Base-by-base conservation (phyloP, 306 rosid genomes). In the Chamaecrista fasciculata region DNA sequence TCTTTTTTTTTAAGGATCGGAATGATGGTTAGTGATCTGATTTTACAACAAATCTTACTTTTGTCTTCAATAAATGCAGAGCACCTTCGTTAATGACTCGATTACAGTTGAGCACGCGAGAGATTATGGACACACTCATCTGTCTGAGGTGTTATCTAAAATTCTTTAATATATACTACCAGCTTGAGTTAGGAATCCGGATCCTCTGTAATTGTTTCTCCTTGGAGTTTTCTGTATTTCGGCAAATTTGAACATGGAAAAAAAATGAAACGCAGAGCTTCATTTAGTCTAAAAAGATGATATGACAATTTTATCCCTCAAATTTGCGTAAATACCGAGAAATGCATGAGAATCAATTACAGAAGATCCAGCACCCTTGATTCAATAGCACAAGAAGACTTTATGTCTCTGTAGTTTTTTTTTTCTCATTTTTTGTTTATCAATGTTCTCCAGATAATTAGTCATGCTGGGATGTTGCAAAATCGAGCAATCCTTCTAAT, bases 91-190 rank as follows among this genome's bases (percentile, higher is more conserved):
- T 55, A 86, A 88, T 49, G 70, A 88, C 75, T 84, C 85, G 8
- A 78, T 86, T 49, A 66, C 78, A 12, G 96, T 94, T 77, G 91
- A 81, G 80, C 95, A 85, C 76, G 97, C 98, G 44, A 86, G 81
- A 78, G 97, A 86, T 14, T 90, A 88, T 16, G 97, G 98, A 56
- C 98, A 90, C 75, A 85, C 85, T 69, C 98, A 93, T 81, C 79
- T 94, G 4, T 81, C 77, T 36, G 98, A 94, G 97, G 98, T 90
- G 70, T 25, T 69, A 58, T 65, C 8, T 20, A 47, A 28, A 44
- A 60, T 18, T 10, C 16, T 15, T 11, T 21, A 21, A 16, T 9
- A 64, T 55, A 29, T 3, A 68, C 29, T 63, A 56, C 29, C 67
- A 69, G 34, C 78, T 61, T 15, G 69, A 43, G 49, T 44, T 19